These are phyloP conservation scores for Euphorbia corollata DNA, from an alignment of 441 rosid genomes.

Conservation along the genomic window DNA sequence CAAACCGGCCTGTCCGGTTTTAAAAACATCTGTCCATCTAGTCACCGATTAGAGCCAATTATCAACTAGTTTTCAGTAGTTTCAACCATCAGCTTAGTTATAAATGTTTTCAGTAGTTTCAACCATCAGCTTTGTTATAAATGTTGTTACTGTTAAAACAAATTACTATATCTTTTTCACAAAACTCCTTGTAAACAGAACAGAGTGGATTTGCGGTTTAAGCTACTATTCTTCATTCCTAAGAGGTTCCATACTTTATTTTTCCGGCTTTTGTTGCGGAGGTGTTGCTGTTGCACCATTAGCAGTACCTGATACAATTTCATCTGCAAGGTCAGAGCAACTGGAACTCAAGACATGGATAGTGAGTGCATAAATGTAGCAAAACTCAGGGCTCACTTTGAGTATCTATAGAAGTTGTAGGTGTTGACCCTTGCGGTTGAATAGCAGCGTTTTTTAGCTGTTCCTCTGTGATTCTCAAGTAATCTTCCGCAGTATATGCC, in stretches of 20 bases:
- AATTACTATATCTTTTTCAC: too few relatives aligned
- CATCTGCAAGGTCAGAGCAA: conserved; percentile 9
- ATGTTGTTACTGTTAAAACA: too few relatives aligned
- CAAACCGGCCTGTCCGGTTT: too few relatives aligned
- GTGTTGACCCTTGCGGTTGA: conserved; percentile 21
- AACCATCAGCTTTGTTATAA: too few relatives aligned
- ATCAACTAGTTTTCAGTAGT: too few relatives aligned
- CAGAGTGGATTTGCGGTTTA: background rate
- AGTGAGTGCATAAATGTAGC: background rate
- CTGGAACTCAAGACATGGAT: background rate
- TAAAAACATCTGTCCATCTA: too few relatives aligned
- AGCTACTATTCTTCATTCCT: background rate
- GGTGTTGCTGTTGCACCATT: conserved; percentile 36
- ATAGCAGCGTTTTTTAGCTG: conserved; percentile 54
- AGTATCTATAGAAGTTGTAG: background rate
- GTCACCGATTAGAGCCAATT: too few relatives aligned
- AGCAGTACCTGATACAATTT: conserved; percentile 29
- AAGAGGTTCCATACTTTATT: conserved; percentile 19
- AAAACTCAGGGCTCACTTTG: conserved; percentile 33
- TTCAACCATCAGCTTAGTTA: too few relatives aligned
- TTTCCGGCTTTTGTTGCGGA: conserved; percentile 30
- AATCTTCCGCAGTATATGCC: conserved; percentile 67
- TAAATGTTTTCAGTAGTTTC: too few relatives aligned
- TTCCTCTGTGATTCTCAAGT: conserved; percentile 69
- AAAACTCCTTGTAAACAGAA: too few relatives aligned